Conservation (phyloP, 192 early-diverging fungal species). For the Thamnidium elegans region DNA sequence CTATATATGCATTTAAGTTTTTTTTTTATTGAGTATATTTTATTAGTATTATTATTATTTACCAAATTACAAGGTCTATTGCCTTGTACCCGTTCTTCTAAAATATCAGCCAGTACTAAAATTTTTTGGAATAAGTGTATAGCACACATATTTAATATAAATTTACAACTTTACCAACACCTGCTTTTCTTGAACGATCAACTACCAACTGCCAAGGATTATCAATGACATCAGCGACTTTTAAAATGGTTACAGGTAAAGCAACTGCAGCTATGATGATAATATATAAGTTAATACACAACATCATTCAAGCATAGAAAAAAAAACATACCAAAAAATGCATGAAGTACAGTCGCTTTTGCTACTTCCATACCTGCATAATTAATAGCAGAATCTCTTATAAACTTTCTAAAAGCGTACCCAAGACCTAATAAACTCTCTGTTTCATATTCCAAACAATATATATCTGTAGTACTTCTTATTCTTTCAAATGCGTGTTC, state of each 20-base stretch:
- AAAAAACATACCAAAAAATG: conserved; percentile 48
- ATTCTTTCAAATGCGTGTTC: conserved; percentile 33
- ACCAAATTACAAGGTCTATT: conserved; percentile 52
- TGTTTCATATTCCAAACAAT: conserved; percentile 50
- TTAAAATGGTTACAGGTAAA: conserved; percentile 48
- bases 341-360: conserved; percentile 48
- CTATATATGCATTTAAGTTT: conserved; percentile 4
- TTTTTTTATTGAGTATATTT: background rate
- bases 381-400: conserved; percentile 47
- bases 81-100: conserved; percentile 53
- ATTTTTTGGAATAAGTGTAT: background rate
- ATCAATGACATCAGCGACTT: conserved; percentile 55
- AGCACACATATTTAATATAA: background rate
- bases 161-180: conserved; percentile 32
- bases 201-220: conserved; percentile 58
- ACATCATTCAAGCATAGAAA: no score
- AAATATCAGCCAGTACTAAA: conserved; percentile 54
- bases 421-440: conserved; percentile 44
- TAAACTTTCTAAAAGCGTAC: conserved; percentile 46
- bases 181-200: conserved; percentile 54
- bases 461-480: conserved; percentile 39
- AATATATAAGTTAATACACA: background rate
- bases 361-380: conserved; percentile 49
- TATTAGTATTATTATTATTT: background rate
- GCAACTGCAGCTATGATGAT: conserved; percentile 40